Evolutionary conservation across 179 eudicot genomes (phyloP).

Genomic region (Camellia oleifera): DNA sequence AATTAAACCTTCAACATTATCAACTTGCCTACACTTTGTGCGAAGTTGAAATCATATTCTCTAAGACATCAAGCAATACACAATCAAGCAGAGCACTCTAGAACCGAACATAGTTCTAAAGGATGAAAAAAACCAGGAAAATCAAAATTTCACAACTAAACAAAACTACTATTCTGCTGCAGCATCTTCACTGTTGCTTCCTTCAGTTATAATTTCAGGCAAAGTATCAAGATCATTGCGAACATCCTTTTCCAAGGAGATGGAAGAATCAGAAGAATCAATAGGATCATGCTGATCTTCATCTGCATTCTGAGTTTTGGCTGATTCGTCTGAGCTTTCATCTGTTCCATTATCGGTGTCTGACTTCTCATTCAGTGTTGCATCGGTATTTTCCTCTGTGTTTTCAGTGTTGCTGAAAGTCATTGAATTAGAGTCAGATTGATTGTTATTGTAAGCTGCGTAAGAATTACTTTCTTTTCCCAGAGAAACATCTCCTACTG

Average conservation of each 20-base stretch:
- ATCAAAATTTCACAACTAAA: constrained; percentile 14
- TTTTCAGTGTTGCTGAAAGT: constrained; percentile 24
- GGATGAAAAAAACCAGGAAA: background rate
- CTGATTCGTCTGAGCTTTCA: constrained; percentile 21
- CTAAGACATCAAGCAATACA: background rate
- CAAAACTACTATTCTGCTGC: constrained; percentile 40
- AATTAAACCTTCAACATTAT: background rate
- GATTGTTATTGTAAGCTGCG: constrained; percentile 19
- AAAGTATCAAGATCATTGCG: constrained; percentile 44
- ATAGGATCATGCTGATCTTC: constrained; percentile 38
- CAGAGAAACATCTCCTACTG: constrained; percentile 13
- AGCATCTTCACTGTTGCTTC: constrained; percentile 27
- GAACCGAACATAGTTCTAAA: background rate
- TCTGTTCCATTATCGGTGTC: constrained; percentile 30
- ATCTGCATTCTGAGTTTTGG: constrained; percentile 30
- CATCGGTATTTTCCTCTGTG: constrained; percentile 16
- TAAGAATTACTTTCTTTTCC: constrained; percentile 23
- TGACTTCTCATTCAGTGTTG: constrained; percentile 20
- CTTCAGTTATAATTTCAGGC: constrained; percentile 52
- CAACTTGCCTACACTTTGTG: constrained; percentile 6
- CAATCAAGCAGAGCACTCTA: background rate
- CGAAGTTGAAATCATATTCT: background rate
- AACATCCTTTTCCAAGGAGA: constrained; percentile 33
- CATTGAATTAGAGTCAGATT: constrained; percentile 21
- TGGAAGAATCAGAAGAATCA: constrained; percentile 45